Conservation (phyloP, 1,139 yeast species). For the Magnusiomyces paraingens region DNA sequence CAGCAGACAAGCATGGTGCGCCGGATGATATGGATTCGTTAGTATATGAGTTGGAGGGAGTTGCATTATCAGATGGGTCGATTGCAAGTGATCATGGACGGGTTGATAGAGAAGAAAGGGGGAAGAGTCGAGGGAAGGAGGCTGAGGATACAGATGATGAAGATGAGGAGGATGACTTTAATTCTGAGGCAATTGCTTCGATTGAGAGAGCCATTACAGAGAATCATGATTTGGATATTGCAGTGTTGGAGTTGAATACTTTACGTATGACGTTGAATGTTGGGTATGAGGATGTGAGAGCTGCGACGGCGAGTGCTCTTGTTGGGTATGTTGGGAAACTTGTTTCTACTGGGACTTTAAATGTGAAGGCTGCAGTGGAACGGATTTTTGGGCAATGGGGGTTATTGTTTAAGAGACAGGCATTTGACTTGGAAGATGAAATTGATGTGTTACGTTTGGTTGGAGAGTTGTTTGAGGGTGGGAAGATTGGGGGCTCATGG, state of each 20-base stretch:
- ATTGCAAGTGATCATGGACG: slow-evolving; percentile 38
- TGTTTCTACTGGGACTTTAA: slow-evolving; percentile 67
- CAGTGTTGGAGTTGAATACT: slow-evolving; percentile 84
- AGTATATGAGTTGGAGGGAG: slow-evolving; percentile 25
- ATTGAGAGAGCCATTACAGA: slow-evolving; percentile 86
- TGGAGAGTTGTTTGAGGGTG: slow-evolving; percentile 42
- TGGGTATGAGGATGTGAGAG: slow-evolving; percentile 84
- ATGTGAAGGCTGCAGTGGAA: slow-evolving; percentile 65
- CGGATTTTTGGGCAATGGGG: slow-evolving; percentile 81
- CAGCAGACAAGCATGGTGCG: slow-evolving; percentile 27
- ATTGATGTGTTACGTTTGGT: slow-evolving; percentile 61
- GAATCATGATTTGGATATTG: slow-evolving; percentile 89
- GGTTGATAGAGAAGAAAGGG: too few species aligned
- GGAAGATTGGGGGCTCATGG: slow-evolving; percentile 34
- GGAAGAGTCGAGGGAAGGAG: slow-evolving; percentile 15
- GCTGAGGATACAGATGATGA: slow-evolving; percentile 28
- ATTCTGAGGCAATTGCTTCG: slow-evolving; percentile 87
- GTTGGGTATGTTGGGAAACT: slow-evolving; percentile 62
- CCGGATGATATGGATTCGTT: slow-evolving; percentile 17
- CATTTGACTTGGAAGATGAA: slow-evolving; percentile 72
- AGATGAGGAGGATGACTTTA: slow-evolving; percentile 75
- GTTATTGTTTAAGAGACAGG: slow-evolving; percentile 62
- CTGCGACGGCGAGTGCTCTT: slow-evolving; percentile 71
- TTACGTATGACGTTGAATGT: slow-evolving; percentile 97
- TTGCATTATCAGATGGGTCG: slow-evolving; percentile 6